Base-by-base conservation (phyloP, 2,329 filamentous ascomycete species). In the Pseudopyricularia javanii region DNA sequence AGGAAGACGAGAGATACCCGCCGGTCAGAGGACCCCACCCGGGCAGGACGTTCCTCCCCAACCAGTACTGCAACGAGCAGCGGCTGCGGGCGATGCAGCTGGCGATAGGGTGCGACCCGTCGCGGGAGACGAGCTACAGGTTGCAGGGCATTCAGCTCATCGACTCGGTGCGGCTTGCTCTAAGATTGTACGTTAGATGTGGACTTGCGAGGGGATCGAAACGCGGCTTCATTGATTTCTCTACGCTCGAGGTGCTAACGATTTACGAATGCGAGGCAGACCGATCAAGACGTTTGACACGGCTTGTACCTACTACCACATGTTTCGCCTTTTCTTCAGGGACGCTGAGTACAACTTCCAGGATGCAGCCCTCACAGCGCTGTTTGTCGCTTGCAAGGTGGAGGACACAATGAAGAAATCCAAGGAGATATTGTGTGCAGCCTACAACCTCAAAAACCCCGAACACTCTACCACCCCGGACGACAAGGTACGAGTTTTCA, bases 381-480 rank as follows among this genome's bases (percentile, higher is more conserved):
- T 98, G 8, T 91, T 97, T 63, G 87, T 91, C 3, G 91, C 91
- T 2, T 97, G 91, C 74, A 98, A 98, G 71, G 90, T 94, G 47
- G 93, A 98, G 68, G 93, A 98, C 67, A 98, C 93, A 0, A 79
- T 96, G 59, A 98, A 98, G 71, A 97, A 97, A 72, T 95, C 89
- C 3, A 83, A 81, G 54, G 93, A 98, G 57, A 94, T 98, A 56
- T 74, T 97, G 15, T 94, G 89, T 54, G 90, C 91, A 1, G 85
- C 88, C 24, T 89, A 91, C 69, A 96, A 95, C 63, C 72, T 95
- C 35, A 93, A 90, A 68, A 79, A 69, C 63, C 79, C 61, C 59
- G 84, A 69, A 66, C 86, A 67, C 76, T 89, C 68, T 68, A 86
- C 66, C 35, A 85, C 85, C 17, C 80, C 87, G 3, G 91, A 97